Evolutionary conservation across 2,329 filamentous ascomycete genomes (phyloP).

Genomic region (Lithohypha guttulata): DNA sequence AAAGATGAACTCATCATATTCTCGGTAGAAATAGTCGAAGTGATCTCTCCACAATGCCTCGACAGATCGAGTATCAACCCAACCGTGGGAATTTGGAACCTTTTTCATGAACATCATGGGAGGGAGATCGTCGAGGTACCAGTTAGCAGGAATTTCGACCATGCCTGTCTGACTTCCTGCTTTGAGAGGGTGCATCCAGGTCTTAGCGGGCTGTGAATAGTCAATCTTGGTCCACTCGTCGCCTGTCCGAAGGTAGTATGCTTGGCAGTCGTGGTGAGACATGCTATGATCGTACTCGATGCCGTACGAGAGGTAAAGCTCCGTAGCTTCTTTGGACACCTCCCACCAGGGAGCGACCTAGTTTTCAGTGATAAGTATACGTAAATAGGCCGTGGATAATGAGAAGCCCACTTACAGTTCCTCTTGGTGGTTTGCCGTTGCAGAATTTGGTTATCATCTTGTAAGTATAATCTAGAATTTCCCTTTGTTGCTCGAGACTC

Average conservation of each 20-base stretch:
- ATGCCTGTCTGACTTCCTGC: conserved; percentile 30
- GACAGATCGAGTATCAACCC: conserved; percentile 47
- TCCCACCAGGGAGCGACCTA: conserved; percentile 61
- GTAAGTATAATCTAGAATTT: conserved; percentile 68
- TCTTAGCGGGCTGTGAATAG: conserved; percentile 31
- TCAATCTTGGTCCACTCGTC: conserved; percentile 38
- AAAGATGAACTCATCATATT: conserved; percentile 68
- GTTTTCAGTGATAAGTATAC: too few species aligned
- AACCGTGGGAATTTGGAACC: conserved; percentile 43
- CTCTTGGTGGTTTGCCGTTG: conserved; percentile 57
- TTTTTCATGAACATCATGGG: conserved; percentile 39
- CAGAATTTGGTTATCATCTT: conserved; percentile 61
- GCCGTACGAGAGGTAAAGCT: conserved; percentile 34
- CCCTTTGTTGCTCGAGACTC: conserved; percentile 63
- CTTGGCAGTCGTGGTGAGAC: conserved; percentile 35
- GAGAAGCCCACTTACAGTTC: too few species aligned
- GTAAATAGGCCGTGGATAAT: too few species aligned
- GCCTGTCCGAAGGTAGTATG: conserved; percentile 35
- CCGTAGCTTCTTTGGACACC: conserved; percentile 53
- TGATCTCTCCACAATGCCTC: conserved; percentile 47
- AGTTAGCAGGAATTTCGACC: conserved; percentile 35
- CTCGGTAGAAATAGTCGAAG: conserved; percentile 60
- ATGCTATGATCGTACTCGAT: conserved; percentile 45
- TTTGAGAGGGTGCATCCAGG: conserved; percentile 42
- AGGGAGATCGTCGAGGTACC: conserved; percentile 36